A percentile compares a stretch with the other conserved stretches of the same genome.
Evolutionary conservation across 2,329 filamentous ascomycete species (phyloP).

Genomic region (Periglandula ipomoeae): DNA sequence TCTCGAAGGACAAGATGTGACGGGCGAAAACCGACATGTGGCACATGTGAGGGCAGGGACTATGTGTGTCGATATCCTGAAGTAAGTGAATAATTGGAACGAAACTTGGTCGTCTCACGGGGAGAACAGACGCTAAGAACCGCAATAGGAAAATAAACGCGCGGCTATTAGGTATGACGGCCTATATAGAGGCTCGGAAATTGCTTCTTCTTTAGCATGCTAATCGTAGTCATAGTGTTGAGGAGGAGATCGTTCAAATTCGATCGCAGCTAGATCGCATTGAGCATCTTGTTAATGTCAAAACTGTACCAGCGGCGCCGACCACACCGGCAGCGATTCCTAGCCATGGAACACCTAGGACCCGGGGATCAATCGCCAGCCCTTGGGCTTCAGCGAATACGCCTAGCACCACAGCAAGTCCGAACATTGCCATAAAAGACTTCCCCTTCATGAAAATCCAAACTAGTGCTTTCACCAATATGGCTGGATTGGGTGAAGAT

Average conservation of each 20-base stretch:
- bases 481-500: constrained; percentile 4
- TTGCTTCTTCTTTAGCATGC: too few species aligned
- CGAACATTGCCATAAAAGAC: not conserved
- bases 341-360: not conserved
- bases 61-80: constrained; percentile 6
- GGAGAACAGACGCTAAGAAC: not conserved
- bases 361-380: not conserved
- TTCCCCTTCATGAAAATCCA: constrained; percentile 8
- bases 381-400: constrained; percentile 1
- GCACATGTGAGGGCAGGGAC: constrained; percentile 1
- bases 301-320: not conserved
- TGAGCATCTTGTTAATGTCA: not conserved
- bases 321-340: not conserved
- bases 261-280: constrained; percentile 4
- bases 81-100: not conserved
- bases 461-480: constrained; percentile 1
- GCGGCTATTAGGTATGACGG: not conserved
- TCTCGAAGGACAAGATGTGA: constrained; percentile 8
- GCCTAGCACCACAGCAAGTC: constrained; percentile 1
- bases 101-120: not conserved
- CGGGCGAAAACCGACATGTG: constrained; percentile 4
- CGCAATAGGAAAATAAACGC: constrained; percentile 5
- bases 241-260: constrained; percentile 4
- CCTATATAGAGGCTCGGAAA: too few species aligned
- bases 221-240: too few species aligned